phyloP scores from a whole-genome alignment of 305 asterid genomes.

The Fraxinus nigra region DNA sequence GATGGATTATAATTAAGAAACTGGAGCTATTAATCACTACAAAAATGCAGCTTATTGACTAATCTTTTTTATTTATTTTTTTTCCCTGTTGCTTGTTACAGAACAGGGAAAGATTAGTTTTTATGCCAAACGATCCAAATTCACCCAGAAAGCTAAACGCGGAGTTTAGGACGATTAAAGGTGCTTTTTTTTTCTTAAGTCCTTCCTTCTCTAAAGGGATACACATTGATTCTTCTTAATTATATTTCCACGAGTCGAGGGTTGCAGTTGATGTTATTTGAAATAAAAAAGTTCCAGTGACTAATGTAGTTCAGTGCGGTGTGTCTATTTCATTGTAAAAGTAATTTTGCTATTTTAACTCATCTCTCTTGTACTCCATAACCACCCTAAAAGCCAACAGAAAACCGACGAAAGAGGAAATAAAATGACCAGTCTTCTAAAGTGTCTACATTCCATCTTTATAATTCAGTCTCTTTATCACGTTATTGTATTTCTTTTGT shows the following conservation, averaged over 20 bases:
- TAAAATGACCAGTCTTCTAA: neutral
- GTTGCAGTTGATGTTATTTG: conserved; percentile 8
- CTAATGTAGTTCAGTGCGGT: neutral
- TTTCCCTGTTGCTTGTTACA: conserved; percentile 29
- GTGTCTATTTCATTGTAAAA: neutral
- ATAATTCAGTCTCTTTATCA: neutral
- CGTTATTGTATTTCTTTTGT: neutral
- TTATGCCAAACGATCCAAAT: conserved; percentile 63
- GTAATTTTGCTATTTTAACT: neutral
- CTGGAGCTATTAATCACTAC: neutral
- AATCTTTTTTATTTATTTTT: neutral
- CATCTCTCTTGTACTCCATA: neutral
- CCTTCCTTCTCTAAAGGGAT: conserved; percentile 11
- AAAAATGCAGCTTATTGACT: neutral
- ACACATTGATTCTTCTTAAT: conserved; percentile 6
- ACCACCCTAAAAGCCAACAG: neutral
- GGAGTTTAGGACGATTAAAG: conserved; percentile 73
- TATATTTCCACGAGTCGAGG: conserved; percentile 6
- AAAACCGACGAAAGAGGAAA: neutral
- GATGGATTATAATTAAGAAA: conserved; percentile 13
- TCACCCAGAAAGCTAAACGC: conserved; percentile 61
- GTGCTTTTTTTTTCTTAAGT: conserved; percentile 31
- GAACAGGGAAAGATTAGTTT: conserved; percentile 60
- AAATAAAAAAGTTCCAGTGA: neutral
- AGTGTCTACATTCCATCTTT: neutral